Evolutionary conservation across 2,329 filamentous ascomycete species (phyloP), one percentile per base, ranked within the genome.

Genomic region (Fusarium sambucinum): DNA sequence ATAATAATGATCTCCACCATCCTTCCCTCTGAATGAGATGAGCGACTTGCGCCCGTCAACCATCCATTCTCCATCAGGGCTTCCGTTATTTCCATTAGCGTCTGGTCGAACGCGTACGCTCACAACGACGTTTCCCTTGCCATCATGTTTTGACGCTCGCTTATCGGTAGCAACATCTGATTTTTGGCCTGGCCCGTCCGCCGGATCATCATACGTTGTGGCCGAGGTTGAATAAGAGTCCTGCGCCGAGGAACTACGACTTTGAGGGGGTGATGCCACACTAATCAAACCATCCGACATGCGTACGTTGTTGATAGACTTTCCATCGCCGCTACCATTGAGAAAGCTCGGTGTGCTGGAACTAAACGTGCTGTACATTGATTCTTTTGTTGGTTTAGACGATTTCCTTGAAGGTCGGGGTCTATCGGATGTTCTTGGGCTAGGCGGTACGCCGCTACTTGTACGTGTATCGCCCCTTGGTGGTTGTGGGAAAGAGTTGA

Each of bases 71-170:
- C 90, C 88, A 63, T 96, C 92, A 10, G 87, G 81, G 60, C 87
- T 79, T 59, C 84, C 83, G 44, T 87, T 87, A 55, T 85, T 87
- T n/a, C 84, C 83, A 25, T 85, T 87, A 6, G 88, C 85, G 80
- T 97, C 94, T 30, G 96, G 96, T 32, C 96, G 88, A 41, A 98
- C 94, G 76, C 96, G 89, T 37, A 99, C 94, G 77, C 96, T 98
- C 72, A 99, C 95, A 65, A 98, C 80, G 16, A 99, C 95, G 75
- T 99, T 99, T 52, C 96, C 96, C 78, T 97, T 98, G 56, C 86
- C 88, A 73, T 97, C 94, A 3, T 78, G 73, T 72, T 88, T 85
- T 58, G 88, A 87, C 57, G 79, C 65, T 60, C 80, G 84, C 77
- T 81, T 89, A 67, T 80, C 82, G 40, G 75, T 67, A 27, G 74